These are phyloP conservation scores for Pyricularia pennisetigena DNA, from an alignment of 2,329 filamentous ascomycete genomes.

Conservation along the genomic window DNA sequence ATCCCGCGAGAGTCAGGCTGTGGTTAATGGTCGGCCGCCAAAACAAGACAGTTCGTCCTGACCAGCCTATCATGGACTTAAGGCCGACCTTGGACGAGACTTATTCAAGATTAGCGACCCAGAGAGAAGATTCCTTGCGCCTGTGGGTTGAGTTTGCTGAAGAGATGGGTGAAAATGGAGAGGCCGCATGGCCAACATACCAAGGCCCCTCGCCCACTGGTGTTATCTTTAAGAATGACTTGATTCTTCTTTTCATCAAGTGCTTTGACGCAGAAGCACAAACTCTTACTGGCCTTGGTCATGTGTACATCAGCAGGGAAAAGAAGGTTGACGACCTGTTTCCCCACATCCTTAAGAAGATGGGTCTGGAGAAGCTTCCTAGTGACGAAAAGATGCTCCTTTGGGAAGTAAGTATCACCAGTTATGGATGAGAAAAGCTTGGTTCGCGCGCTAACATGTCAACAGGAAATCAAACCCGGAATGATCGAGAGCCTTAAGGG, in stretches of 20 bases:
- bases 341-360: slow-evolving; percentile 65
- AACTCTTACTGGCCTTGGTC: slow-evolving; percentile 63
- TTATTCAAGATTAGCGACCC: slow-evolving; percentile 39
- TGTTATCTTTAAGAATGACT: slow-evolving; percentile 47
- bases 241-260: slow-evolving; percentile 83
- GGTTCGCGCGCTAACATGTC: slow-evolving; percentile 6
- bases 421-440: not conserved
- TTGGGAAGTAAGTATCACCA: slow-evolving; percentile 54
- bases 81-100: slow-evolving; percentile 69
- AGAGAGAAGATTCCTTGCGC: slow-evolving; percentile 63
- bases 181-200: slow-evolving; percentile 61
- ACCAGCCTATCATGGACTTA: slow-evolving; percentile 72
- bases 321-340: slow-evolving; percentile 82
- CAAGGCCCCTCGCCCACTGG: slow-evolving; percentile 43
- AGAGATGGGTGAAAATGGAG: slow-evolving; percentile 55
- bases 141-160: slow-evolving; percentile 79
- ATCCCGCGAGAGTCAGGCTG: slow-evolving; percentile 63
- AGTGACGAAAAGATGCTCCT: slow-evolving; percentile 55
- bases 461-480: slow-evolving; percentile 82
- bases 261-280: slow-evolving; percentile 77
- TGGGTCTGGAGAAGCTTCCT: slow-evolving; percentile 74
- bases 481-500: slow-evolving; percentile 95
- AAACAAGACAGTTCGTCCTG: slow-evolving; percentile 90
- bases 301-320: slow-evolving; percentile 79
- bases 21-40: slow-evolving; percentile 99